A percentile compares a stretch with the other conserved stretches of the same genome.
phyloP scores from a whole-genome alignment of 495 filamentous ascomycete genomes.

The Penicillium pulvis region DNA sequence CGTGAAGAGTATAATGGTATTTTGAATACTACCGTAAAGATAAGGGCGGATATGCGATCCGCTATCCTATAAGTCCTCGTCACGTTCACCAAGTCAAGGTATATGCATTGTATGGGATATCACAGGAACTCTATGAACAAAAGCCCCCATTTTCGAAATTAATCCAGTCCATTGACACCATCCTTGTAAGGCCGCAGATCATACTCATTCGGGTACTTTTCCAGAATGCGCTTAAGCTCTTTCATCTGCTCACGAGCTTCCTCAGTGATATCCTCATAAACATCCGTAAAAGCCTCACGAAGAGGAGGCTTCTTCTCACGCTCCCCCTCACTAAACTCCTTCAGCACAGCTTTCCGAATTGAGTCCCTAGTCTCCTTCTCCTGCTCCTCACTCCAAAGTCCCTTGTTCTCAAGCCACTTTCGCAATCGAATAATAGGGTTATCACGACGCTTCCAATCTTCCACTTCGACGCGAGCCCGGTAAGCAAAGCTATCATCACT shows the following conservation, averaged over 20 bases:
- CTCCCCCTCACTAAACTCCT: slow-evolving; percentile 85
- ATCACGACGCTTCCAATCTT: slow-evolving; percentile 96
- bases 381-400: slow-evolving; percentile 79
- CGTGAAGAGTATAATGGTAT: neutral
- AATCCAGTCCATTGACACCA: slow-evolving; percentile 65
- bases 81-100: neutral
- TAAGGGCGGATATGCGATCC: neutral
- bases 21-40: neutral
- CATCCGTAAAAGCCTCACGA: slow-evolving; percentile 76
- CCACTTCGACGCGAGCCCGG: slow-evolving; percentile 88
- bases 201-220: slow-evolving; percentile 92
- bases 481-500: slow-evolving; percentile 98
- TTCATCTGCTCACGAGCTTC: slow-evolving; percentile 79
- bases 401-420: slow-evolving; percentile 86
- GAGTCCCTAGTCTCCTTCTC: slow-evolving; percentile 71
- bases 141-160: neutral
- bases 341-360: slow-evolving; percentile 72
- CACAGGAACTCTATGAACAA: neutral
- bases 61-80: too few relatives aligned
- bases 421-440: slow-evolving; percentile 90
- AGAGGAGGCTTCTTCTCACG: slow-evolving; percentile 85
- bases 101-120: neutral
- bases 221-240: slow-evolving; percentile 72
- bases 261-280: slow-evolving; percentile 85
- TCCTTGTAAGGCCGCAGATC: slow-evolving; percentile 77